Base-by-base conservation (phyloP, 192 early-diverging fungal species). In the Coemansia sp. region DNA sequence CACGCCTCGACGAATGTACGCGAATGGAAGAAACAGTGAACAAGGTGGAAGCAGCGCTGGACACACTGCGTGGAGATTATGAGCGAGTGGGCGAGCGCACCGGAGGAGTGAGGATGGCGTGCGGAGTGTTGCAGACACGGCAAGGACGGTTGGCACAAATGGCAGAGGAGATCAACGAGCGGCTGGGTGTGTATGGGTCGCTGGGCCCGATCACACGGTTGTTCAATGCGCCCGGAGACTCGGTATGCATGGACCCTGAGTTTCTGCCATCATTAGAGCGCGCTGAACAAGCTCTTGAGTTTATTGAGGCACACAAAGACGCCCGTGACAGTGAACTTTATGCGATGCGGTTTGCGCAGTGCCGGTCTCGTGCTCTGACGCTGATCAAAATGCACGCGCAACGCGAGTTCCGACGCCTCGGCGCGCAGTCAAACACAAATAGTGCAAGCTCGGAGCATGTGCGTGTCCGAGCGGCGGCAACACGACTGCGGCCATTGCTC, bases 311-410 rank as follows among this genome's bases (percentile, higher is more conserved):
- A 31, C 72, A 58, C 15, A 69, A 85, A 25, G 81, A 73, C 14
- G 95, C 91, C 70, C 83, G 84, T 23, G 97, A 99, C 75, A 87
- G 93, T 6, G 94, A 95, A 58, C 84, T 98, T 44, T 98, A 96
- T 67, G 81, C 90, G 31, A 92, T 96, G 90, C 84, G 94, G 18
- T 97, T 94, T 70, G 81, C 90, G 17, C 94, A 98, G 66, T 96
- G 95, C 72, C 89, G 96, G 80, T 94, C 93, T n/a, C 87, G 91
- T 24, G 92, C 89, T 5, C 87, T 99, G 73, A 88, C 95, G 18
- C 75, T 97, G 36, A 94, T 99, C 70, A 98, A 98, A 66, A 86
- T 94, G 24, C 85, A 84, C 31, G 82, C 80, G 3, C 75, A 95
- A 68, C 84, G 90, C 23, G 73, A 71, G 14, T 67, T 94, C 23